These are phyloP conservation scores for Aegilops longissima DNA, from an alignment of 176 grass and related monocot species.

Conservation along the genomic window DNA sequence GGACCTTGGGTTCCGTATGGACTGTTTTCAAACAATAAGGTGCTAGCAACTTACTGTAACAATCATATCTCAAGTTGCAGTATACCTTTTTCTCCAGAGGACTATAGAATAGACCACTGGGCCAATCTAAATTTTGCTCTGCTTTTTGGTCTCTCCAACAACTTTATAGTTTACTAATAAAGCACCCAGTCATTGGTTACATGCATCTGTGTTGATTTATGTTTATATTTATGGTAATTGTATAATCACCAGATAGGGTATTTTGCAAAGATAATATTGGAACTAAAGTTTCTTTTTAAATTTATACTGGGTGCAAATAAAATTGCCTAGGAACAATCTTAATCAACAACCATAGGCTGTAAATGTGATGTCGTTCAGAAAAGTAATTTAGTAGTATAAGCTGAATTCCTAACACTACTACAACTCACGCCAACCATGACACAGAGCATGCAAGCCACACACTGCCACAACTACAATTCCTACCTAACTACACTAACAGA, in stretches of 20 bases:
- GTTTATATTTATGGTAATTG: background rate
- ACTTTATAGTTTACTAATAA: background rate
- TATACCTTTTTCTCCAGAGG: background rate
- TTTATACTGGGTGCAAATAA: background rate
- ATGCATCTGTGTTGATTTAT: conserved; percentile 28
- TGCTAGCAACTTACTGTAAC: background rate
- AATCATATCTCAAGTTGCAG: background rate
- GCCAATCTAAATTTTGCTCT: background rate
- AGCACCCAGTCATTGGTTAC: background rate
- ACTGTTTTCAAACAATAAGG: background rate
- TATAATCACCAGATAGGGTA: background rate
- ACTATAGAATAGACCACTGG: background rate
- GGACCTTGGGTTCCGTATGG: background rate
- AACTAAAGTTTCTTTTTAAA: background rate
- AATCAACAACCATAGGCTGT: background rate
- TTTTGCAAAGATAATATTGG: background rate
- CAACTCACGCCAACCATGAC: too few species aligned
- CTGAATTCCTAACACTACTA: too few species aligned
- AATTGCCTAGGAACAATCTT: background rate
- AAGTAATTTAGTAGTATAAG: background rate
- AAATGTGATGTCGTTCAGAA: background rate
- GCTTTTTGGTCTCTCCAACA: background rate
- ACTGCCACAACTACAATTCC: too few species aligned
- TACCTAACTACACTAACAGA: too few species aligned
- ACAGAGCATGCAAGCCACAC: too few species aligned